Evolutionary conservation across 2,329 filamentous ascomycete genomes (phyloP), one percentile per base, ranked within the genome.

Genomic region (Sporothrix brunneoviolacea): DNA sequence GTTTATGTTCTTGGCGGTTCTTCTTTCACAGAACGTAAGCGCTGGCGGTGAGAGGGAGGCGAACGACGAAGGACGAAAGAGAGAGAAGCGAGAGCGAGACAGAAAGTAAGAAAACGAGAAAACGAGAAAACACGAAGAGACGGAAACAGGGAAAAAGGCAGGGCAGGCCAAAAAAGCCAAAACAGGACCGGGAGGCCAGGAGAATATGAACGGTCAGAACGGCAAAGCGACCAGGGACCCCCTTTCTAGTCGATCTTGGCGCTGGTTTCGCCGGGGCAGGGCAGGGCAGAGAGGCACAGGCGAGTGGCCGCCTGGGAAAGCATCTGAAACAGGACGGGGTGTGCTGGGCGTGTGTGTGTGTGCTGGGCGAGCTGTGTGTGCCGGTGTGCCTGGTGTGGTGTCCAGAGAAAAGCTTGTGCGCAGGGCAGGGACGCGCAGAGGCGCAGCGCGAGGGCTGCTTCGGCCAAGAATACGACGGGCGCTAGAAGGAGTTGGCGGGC

Each of bases 201-300:
- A 27, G 27, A 7, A 42, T 22, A 15, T 32, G 27, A 41, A 13
- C 38, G 27, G 22, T 27, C 16, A 32, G n/a, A n/a, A 10, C 10
- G 36, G 18, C 18, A 44, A 28, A 33, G 30, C 30, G 33, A 12
- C 13, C 35, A 37, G 44, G 46, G 46, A 43, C 38, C 47, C 47
- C 39, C 41, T 40, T 39, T 48, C 8, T 27, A 24, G 32, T 37
- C 32, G 47, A 51, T 47, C 38, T 51, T 51, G 49, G 42, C 41
- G 35, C 35, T 33, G 45, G 24, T 19, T 30, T 30, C 21, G 24
- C 33, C 44, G 36, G 33, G 35, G 35, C 33, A 38, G 35, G 22
- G 21, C 37, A 33, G 35, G 28, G 18, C 28, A 6, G 4, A n/a
- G 12, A 24, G 28, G 41, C 41, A 18, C 39, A 30, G 38, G 15